Evolutionary conservation across 306 rosid genomes (phyloP), one percentile per base, ranked within the genome.

Genomic region (Medicago ruthenica): DNA sequence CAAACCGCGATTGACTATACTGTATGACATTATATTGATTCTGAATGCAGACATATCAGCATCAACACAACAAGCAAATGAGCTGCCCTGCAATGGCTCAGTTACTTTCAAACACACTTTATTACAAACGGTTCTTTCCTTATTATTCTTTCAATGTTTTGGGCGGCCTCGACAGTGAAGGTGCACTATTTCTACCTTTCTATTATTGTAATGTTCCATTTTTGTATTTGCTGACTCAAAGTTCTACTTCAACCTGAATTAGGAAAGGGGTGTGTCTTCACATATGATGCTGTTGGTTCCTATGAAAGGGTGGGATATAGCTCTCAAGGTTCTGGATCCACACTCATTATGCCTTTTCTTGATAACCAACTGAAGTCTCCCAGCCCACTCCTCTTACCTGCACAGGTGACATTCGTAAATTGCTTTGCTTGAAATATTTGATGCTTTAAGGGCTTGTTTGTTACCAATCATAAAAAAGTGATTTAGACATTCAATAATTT

Each of bases 211-310:
- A 81, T 57, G 62, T 41, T 69, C 60, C 15, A 41, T 50, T 45
- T 6, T 41, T 65, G 10, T 34, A n/a, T 58, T 40, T 58, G 74
- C 79, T 75, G 9, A 81, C 34, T 12, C 37, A 5, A 6, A 22
- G 17, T 20, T 58, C 9, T 21, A 21, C 53, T 48, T 80, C 48
- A 66, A 58, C 58, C 79, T 68, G 9, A 18, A 63, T 77, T 75
- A 92, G 99, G 99, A 36, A 95, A 92, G 93, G 99, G 99, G 69
- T 95, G 99, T 68, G 99, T 95, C 76, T 95, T 88, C 89, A 95
- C 99, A 54, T 95, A 95, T 63, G 99, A 95, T 83, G 99, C 98
- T 84, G 99, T 95, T 83, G 99, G 99, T 74, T 95, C 99, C 75
- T 95, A 95, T 16, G 99, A 95, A 89, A 92, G 96, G 84, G 99